phyloP scores from a whole-genome alignment of 305 asterid genomes.

The Fraxinus dipetala region DNA sequence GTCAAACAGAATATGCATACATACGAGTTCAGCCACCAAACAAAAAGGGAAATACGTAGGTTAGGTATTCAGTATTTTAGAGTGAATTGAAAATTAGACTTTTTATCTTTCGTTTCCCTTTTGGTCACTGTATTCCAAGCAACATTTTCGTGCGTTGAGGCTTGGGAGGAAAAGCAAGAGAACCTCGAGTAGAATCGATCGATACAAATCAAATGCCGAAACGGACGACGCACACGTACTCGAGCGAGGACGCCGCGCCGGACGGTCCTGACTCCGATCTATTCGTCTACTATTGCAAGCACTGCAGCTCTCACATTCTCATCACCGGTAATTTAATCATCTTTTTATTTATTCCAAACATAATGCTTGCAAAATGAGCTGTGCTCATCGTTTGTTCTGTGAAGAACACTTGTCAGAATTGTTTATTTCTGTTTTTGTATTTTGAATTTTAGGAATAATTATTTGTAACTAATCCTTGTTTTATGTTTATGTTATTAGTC shows the following conservation, averaged over 20 bases:
- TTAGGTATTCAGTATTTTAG: background rate
- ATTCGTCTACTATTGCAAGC: conserved; percentile 94
- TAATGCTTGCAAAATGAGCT: background rate
- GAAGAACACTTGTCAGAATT: background rate
- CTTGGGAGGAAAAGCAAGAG: background rate
- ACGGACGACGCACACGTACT: conserved; percentile 94
- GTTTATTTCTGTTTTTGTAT: background rate
- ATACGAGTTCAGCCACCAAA: background rate
- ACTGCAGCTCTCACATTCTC: conserved; percentile 92
- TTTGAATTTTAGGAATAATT: background rate
- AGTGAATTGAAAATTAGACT: background rate
- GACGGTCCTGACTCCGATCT: conserved; percentile 90
- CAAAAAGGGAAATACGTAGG: background rate
- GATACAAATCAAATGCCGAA: conserved; percentile 60
- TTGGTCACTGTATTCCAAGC: background rate
- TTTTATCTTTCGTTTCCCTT: background rate
- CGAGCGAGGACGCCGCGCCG: conserved; percentile 92
- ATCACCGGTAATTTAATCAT: conserved; percentile 63
- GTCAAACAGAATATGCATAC: background rate
- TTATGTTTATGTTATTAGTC: background rate
- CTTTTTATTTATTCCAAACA: background rate
- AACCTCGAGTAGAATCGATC: background rate
- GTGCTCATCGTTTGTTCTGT: background rate
- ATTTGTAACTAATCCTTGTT: background rate
- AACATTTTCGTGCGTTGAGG: background rate